Evolutionary conservation across 768 basidiomycete genomes (phyloP).

Genomic region (Mycena chlorophos): DNA sequence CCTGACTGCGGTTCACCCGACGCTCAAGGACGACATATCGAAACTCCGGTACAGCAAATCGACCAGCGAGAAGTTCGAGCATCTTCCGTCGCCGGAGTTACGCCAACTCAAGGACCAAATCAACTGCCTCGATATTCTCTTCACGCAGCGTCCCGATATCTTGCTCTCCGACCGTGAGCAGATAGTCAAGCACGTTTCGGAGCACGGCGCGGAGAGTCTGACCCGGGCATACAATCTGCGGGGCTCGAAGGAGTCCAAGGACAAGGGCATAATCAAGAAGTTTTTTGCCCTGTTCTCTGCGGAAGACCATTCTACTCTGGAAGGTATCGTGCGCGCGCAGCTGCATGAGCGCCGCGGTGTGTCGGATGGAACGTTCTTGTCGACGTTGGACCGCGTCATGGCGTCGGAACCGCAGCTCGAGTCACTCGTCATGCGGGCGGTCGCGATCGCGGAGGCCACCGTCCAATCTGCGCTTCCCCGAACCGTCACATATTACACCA

Average conservation of each 20-base stretch:
- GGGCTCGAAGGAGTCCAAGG: slow-evolving; percentile 1
- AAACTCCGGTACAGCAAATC: not conserved
- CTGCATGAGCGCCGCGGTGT: not conserved
- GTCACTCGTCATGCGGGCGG: not conserved
- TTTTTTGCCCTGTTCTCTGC: not conserved
- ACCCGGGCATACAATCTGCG: not conserved
- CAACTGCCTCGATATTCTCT: slow-evolving; percentile 10
- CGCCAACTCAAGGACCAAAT: slow-evolving; percentile 19
- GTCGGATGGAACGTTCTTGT: slow-evolving; percentile 14
- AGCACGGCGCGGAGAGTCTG: slow-evolving; percentile 6
- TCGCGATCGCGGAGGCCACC: slow-evolving; percentile 6
- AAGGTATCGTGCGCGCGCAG: slow-evolving; percentile 3
- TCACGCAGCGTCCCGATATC: slow-evolving; percentile 9
- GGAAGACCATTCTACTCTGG: not conserved
- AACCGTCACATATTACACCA: not conserved
- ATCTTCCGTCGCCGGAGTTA: slow-evolving; percentile 4
- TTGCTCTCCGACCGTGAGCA: slow-evolving; percentile 17
- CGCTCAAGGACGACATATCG: slow-evolving; percentile 14
- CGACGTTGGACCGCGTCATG: slow-evolving; percentile 10
- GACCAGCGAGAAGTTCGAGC: not conserved
- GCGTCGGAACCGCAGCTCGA: slow-evolving; percentile 16
- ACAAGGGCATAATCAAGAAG: not conserved
- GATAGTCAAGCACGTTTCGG: slow-evolving; percentile 10
- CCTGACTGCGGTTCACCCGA: slow-evolving; percentile 4
- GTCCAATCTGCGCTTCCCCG: slow-evolving; percentile 3